Conservation (phyloP, 2,329 filamentous ascomycete genomes). For the Didymella segeticola region DNA sequence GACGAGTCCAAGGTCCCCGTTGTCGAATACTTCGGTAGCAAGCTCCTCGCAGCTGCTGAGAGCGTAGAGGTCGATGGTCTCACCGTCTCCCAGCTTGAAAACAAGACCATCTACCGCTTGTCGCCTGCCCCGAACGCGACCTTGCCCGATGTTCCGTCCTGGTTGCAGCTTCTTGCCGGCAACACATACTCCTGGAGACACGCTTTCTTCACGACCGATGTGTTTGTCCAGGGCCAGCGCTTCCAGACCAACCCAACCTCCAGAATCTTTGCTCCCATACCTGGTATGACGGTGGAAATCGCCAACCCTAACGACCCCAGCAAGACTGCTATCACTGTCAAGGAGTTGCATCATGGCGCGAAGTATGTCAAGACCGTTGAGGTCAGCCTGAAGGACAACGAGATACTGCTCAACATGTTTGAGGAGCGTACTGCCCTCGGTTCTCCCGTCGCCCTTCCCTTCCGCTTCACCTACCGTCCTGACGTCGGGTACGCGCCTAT, state of each 20-base stretch:
- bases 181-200: constrained; percentile 89
- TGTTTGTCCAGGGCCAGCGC: constrained; percentile 92
- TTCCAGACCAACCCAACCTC: constrained; percentile 97
- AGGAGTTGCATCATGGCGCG: constrained; percentile 84
- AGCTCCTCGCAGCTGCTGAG: constrained; percentile 75
- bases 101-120: constrained; percentile 85
- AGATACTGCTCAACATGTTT: constrained; percentile 88
- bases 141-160: constrained; percentile 80
- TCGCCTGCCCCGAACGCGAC: constrained; percentile 75
- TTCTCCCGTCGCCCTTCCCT: constrained; percentile 79
- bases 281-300: constrained; percentile 90
- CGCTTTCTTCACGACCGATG: constrained; percentile 90
- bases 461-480: constrained; percentile 92
- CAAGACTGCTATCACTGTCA: constrained; percentile 85
- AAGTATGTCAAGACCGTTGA: constrained; percentile 90
- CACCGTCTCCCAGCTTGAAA: constrained; percentile 77
- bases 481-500: constrained; percentile 98
- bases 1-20: constrained; percentile 78
- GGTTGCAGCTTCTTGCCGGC: constrained; percentile 88
- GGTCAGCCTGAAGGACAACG: constrained; percentile 76
- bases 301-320: constrained; percentile 78
- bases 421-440: constrained; percentile 90
- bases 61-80: constrained; percentile 78
- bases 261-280: constrained; percentile 84
- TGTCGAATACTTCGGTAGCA: constrained; percentile 95